Evolutionary conservation across 306 rosid species (phyloP).

Genomic region (Purshia tridentata): DNA sequence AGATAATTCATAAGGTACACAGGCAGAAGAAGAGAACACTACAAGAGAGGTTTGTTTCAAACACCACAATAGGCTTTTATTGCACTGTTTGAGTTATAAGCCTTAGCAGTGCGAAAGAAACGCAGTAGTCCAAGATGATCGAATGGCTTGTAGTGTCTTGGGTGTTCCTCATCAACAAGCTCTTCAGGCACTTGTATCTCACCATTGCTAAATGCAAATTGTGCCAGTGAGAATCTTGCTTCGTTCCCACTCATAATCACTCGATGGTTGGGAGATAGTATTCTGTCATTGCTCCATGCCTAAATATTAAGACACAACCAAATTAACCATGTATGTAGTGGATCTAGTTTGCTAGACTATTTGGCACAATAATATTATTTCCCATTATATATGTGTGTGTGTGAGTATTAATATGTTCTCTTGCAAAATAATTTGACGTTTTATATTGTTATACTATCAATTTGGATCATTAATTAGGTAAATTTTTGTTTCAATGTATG

Average conservation of each 20-base stretch:
- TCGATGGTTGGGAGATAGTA: slow-evolving; percentile 61
- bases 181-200: slow-evolving; percentile 52
- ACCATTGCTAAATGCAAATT: slow-evolving; percentile 62
- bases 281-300: slow-evolving; percentile 90
- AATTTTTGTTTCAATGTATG: neutral
- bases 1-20: no score
- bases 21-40: no score
- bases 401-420: no score
- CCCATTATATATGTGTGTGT: no score
- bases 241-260: slow-evolving; percentile 58
- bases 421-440: no score
- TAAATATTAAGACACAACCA: slow-evolving; percentile 9
- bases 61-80: slow-evolving; percentile 40
- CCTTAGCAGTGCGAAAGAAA: slow-evolving; percentile 31
- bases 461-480: no score
- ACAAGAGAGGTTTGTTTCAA: slow-evolving; percentile 6
- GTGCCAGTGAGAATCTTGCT: slow-evolving; percentile 61
- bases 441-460: no score
- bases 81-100: slow-evolving; percentile 27
- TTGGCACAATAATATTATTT: no score
- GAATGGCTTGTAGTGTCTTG: slow-evolving; percentile 57
- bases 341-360: no score
- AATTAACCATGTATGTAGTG: neutral
- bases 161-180: slow-evolving; percentile 61
- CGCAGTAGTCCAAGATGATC: slow-evolving; percentile 55